A percentile compares a stretch with the other conserved stretches of the same genome.
Evolutionary conservation across 129 eudicot species (phyloP).

Genomic region (Flaveria sonorensis): DNA sequence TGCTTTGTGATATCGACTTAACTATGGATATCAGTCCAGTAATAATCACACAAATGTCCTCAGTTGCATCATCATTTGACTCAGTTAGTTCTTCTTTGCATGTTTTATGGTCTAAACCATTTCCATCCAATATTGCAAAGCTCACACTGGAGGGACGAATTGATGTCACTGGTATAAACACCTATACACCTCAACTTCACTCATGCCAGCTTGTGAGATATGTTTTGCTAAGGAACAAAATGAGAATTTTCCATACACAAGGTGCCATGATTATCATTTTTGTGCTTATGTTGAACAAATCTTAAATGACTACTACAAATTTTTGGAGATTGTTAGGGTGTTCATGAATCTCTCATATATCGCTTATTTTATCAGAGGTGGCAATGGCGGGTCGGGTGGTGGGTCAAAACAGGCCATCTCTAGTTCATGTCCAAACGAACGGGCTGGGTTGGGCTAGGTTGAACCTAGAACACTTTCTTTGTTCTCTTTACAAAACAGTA

Average conservation of each 20-base stretch:
- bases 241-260: neutral
- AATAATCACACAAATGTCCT: constrained; percentile 36
- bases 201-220: constrained; percentile 8
- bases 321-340: neutral
- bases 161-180: constrained; percentile 60
- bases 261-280: neutral
- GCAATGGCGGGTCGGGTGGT: neutral
- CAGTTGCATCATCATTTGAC: constrained; percentile 45
- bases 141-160: constrained; percentile 75
- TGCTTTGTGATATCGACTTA: constrained; percentile 62
- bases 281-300: neutral
- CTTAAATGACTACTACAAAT: neutral
- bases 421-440: neutral
- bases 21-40: constrained; percentile 73
- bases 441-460: neutral
- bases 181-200: constrained; percentile 16
- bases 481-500: neutral
- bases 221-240: neutral
- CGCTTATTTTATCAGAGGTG: neutral
- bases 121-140: constrained; percentile 49
- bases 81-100: constrained; percentile 16
- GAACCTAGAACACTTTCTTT: neutral
- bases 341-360: neutral
- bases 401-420: neutral
- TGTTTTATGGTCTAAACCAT: constrained; percentile 31